Percentiles rank a stretch among this genome's conserved stretches.
phyloP scores from a whole-genome alignment of 495 filamentous ascomycete genomes.

The Diplogelasinospora grovesii region DNA sequence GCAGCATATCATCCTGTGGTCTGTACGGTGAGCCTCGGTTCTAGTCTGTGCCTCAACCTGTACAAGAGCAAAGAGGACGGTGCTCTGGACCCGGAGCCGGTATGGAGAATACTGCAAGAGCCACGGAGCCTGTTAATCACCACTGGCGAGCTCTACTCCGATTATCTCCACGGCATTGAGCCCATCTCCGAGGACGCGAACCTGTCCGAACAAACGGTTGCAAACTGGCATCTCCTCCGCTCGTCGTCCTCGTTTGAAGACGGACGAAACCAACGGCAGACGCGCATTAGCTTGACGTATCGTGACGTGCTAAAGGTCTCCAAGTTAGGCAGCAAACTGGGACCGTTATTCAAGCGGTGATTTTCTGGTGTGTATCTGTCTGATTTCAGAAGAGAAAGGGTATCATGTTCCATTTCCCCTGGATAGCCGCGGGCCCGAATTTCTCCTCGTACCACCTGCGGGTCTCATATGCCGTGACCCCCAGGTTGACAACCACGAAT shows the following conservation, averaged over 20 bases:
- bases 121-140: conserved; percentile 76
- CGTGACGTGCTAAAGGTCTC: conserved; percentile 86
- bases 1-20: conserved; percentile 79
- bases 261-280: conserved; percentile 56
- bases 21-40: conserved; percentile 81
- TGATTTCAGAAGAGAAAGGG: conserved; percentile 59
- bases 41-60: conserved; percentile 70
- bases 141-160: conserved; percentile 57
- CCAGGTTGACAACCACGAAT: conserved; percentile 77
- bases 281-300: conserved; percentile 82
- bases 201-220: conserved; percentile 55
- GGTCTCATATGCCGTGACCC: conserved; percentile 70
- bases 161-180: conserved; percentile 72
- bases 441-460: conserved; percentile 72
- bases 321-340: conserved; percentile 62
- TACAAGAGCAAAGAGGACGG: conserved; percentile 56
- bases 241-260: conserved; percentile 47
- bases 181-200: conserved; percentile 53
- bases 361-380: not conserved
- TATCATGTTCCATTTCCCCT: conserved; percentile 73
- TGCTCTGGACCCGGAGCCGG: conserved; percentile 36
- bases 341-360: conserved; percentile 44
- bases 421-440: conserved; percentile 66
- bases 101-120: conserved; percentile 78
- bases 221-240: conserved; percentile 78